These are phyloP conservation scores for Phytophthora syringae DNA, from an alignment of 352 stramenopile species.

Conservation along the genomic window DNA sequence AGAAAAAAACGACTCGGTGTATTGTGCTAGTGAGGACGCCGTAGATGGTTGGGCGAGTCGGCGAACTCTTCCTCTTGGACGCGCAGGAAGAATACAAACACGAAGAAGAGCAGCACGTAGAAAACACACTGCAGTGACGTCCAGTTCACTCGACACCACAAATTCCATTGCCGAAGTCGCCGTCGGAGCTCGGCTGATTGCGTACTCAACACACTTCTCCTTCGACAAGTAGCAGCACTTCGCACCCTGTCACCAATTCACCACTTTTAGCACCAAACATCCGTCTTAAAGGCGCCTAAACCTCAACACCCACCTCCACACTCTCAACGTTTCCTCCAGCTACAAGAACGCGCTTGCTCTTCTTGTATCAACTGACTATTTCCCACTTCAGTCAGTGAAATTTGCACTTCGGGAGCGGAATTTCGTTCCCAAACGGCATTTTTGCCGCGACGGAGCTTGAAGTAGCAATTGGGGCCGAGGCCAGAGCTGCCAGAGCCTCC, in stretches of 20 bases:
- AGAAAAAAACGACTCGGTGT: neutral
- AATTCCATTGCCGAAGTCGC: slow-evolving; percentile 41
- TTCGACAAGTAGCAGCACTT: slow-evolving; percentile 5
- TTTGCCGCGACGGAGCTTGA: too few relatives aligned
- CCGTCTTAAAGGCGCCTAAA: neutral
- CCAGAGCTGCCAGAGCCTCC: slow-evolving; percentile 39
- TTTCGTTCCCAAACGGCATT: slow-evolving; percentile 8
- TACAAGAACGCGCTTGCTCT: neutral
- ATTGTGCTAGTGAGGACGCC: slow-evolving; percentile 24
- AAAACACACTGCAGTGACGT: slow-evolving; percentile 61
- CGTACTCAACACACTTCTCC: slow-evolving; percentile 2
- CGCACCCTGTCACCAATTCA: slow-evolving; percentile 11
- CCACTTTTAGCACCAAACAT: slow-evolving; percentile 8
- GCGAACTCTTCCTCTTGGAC: slow-evolving; percentile 68
- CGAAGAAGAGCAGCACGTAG: slow-evolving; percentile 67
- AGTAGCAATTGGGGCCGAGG: too few relatives aligned
- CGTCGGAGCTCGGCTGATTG: slow-evolving; percentile 9
- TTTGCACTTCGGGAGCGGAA: slow-evolving; percentile 16
- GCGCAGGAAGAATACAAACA: slow-evolving; percentile 67
- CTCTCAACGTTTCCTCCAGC: slow-evolving; percentile 16
- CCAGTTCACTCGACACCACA: slow-evolving; percentile 67
- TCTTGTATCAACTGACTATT: slow-evolving; percentile 12
- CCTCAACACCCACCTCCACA: slow-evolving; percentile 15
- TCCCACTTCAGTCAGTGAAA: slow-evolving; percentile 4
- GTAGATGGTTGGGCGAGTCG: slow-evolving; percentile 24